Percentiles rank a stretch among this genome's conserved stretches.
Conservation (phyloP, 768 basidiomycete genomes). For the Lactifluus pinguis region DNA sequence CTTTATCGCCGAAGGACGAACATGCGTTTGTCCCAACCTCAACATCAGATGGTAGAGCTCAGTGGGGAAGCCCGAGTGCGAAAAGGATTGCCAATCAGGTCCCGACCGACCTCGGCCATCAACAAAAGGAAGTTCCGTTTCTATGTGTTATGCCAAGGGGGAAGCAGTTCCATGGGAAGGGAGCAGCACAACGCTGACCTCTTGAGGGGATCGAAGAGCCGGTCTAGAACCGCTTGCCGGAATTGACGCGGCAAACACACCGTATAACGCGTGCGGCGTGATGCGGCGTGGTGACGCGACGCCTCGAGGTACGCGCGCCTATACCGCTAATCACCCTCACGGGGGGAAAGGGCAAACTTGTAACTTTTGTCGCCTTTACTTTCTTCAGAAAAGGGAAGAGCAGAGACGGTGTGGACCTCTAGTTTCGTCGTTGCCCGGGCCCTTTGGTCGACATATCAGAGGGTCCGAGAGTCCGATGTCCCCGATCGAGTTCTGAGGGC, state of each 20-base stretch:
- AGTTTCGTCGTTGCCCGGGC: background rate
- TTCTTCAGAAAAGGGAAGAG: slow-evolving; percentile 44
- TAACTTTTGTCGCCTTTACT: slow-evolving; percentile 35
- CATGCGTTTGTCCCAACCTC: background rate
- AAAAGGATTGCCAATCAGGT: background rate
- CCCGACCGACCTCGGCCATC: background rate
- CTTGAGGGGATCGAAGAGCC: background rate
- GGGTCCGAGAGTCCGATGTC: too few relatives aligned
- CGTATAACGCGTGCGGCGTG: background rate
- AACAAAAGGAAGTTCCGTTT: slow-evolving; percentile 38
- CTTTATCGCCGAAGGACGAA: slow-evolving; percentile 7
- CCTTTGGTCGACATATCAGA: background rate
- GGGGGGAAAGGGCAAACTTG: slow-evolving; percentile 16
- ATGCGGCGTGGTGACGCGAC: background rate
- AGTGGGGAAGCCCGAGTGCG: background rate
- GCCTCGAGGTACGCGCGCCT: slow-evolving; percentile 3
- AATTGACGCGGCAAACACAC: background rate
- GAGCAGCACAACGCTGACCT: slow-evolving; percentile 13
- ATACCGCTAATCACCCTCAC: slow-evolving; percentile 29
- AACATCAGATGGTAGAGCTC: background rate
- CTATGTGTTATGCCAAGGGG: slow-evolving; percentile 37
- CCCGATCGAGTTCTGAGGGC: too few relatives aligned
- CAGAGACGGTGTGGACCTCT: slow-evolving; percentile 28
- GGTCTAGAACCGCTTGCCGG: slow-evolving; percentile 2
- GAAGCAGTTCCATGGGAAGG: slow-evolving; percentile 32